Evolutionary conservation across 2,329 filamentous ascomycete genomes (phyloP), one percentile per base, ranked within the genome.

Genomic region (Fusarium keratoplasticum): DNA sequence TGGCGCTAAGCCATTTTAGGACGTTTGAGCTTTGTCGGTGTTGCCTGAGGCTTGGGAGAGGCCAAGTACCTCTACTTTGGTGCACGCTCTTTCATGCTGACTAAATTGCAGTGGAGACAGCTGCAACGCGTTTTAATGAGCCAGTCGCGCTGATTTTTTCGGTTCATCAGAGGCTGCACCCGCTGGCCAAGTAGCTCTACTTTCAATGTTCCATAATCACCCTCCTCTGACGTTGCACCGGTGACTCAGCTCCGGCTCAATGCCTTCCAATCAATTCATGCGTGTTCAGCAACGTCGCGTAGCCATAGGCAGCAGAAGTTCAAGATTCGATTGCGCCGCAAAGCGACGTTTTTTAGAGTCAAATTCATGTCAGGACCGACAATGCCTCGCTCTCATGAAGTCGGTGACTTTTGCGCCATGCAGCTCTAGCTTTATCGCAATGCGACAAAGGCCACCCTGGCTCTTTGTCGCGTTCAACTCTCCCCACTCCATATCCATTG

Each of bases 31-130:
- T 77, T 35, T 52, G 44, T 40, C 13, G n/a, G 27, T 64, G 55
- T 38, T 76, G 77, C 77, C 77, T 79, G 72, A 79, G 77, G 77
- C 72, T 42, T 64, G n/a, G 36, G 50, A 18, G 1, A 1, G 2
- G 1, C 1, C 6, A 42, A 54, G 77, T 79, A 77, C 20, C 18
- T 27, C 2, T 52, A 79, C 77, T 63, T 76, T 3, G 3, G 29
- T 4, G 36, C 68, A 76, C 70, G 69, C 11, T 52, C 57, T 76
- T 63, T 66, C 64, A 54, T 71, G 77, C 76, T 78, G 67, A 78
- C 77, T 78, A 77, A 78, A 71, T 42, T 20, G 4, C 5, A 3
- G 10, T 16, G 22, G 20, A 18, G 16, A 25, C 16, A 38, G 8
- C 7, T 7, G 2, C 1, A 14, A 13, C 13, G n/a, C 16, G 29